Evolutionary conservation across 495 filamentous ascomycete species (phyloP), one percentile per base, ranked within the genome.

Genomic region (Penicillium odoratum): DNA sequence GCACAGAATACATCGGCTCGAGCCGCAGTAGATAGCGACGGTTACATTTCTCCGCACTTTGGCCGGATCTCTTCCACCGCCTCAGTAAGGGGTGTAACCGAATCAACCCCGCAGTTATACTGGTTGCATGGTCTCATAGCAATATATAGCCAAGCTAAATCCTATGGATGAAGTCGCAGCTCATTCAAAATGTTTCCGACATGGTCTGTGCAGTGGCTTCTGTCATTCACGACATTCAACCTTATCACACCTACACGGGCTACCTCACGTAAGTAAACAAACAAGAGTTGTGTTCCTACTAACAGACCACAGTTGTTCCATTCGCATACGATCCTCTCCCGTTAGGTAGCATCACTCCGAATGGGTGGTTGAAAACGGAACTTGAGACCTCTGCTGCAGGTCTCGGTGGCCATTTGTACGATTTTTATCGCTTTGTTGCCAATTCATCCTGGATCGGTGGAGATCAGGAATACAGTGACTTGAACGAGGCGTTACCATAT

Each of bases 401-500:
- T 3, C 80, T 88, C 4, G 81, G 81, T 5, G 85, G 86, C 5
- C 82, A 88, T 57, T 62, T 83, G 48, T 75, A 75, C 34, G 78
- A 85, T 50, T 88, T 87, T 64, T 88, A 84, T 64, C 74, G 70
- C 33, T 83, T 77, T 49, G 83, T 88, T 5, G 69, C 67, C 3
- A 59, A 88, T 55, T 80, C 76, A 5, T 64, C 69, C 15, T 88
- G 83, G 84, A 59, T 83, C 9, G 84, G 85, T 3, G 81, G 82
- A 2, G 67, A 69, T 21, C 63, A 71, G 6, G 83, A 88, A 63
- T 89, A 89, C 54, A 84, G 80, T 44, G 65, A 65, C 7, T 71
- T 88, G 3, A 76, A 85, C 55, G 85, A 89, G 68, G 79, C 77
- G 0, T 74, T 81, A 3, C 84, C 85, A 2, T 88, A 89, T 63